Conservation (phyloP, 768 basidiomycete genomes). For the Cystofilobasidium macerans region DNA sequence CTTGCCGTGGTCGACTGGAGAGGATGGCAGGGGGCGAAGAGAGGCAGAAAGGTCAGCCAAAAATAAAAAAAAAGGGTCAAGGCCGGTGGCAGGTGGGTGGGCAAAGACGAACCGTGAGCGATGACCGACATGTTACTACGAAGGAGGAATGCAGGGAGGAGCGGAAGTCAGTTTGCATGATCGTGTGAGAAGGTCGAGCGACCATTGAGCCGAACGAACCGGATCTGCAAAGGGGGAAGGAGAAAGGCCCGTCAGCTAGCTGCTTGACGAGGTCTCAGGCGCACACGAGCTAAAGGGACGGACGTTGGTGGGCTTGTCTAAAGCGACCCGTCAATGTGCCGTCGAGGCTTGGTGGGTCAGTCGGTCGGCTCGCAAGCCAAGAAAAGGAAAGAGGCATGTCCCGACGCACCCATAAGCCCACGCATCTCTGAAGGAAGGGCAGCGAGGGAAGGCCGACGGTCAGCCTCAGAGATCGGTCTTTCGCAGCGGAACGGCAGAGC, state of each 20-base stretch:
- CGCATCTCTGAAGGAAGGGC: conserved; percentile 20
- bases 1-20: conserved; percentile 97
- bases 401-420: conserved; percentile 22
- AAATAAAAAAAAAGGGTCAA: conserved; percentile 10
- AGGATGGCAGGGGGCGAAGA: conserved; percentile 12
- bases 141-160: conserved; percentile 18
- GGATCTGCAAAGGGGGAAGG: conserved; percentile 8
- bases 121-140: conserved; percentile 45
- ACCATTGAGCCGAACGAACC: not conserved
- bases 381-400: no score
- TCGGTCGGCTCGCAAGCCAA: not conserved
- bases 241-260: not conserved
- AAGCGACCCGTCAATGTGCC: no score
- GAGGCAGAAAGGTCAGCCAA: conserved; percentile 7
- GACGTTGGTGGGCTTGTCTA: conserved; percentile 27
- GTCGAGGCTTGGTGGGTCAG: no score
- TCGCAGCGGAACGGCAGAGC: not conserved
- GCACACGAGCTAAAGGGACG: not conserved
- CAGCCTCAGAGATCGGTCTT: not conserved
- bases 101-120: conserved; percentile 37
- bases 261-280: not conserved
- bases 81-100: not conserved
- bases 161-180: not conserved
- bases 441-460: not conserved
- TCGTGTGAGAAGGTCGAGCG: not conserved